Evolutionary conservation across 371 early-diverging fungal genomes (phyloP).

Genomic region (Phascolomyces articulosus): DNA sequence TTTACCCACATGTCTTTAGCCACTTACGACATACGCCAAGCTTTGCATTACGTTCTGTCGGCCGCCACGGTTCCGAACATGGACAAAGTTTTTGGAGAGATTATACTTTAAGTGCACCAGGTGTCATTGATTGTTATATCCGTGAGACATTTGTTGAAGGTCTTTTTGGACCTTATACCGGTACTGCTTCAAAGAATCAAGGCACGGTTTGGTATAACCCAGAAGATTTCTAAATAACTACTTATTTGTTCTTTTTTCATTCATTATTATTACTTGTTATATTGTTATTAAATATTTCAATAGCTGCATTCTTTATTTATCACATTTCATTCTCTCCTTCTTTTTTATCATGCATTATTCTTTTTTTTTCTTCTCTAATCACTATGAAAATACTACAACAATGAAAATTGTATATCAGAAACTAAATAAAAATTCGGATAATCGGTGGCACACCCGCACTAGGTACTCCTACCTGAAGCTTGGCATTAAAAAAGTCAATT

Average conservation of each 20-base stretch:
- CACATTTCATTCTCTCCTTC: no score
- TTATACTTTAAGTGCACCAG: slow-evolving; percentile 38
- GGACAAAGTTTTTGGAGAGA: slow-evolving; percentile 54
- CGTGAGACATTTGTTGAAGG: slow-evolving; percentile 47
- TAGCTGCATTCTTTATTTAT: no score
- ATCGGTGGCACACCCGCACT: no score
- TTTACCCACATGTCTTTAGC: no score
- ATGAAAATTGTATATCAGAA: no score
- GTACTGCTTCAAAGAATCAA: slow-evolving; percentile 1
- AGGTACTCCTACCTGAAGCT: no score
- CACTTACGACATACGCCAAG: slow-evolving; percentile 40
- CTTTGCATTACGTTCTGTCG: slow-evolving; percentile 42
- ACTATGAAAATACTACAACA: no score
- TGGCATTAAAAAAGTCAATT: no score
- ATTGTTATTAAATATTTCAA: no score
- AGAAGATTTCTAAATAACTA: not conserved
- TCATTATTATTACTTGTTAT: not conserved
- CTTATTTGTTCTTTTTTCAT: not conserved
- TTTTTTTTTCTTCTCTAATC: no score
- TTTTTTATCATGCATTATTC: no score
- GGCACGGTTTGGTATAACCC: slow-evolving; percentile 14
- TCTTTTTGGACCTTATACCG: slow-evolving; percentile 31
- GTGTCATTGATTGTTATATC: slow-evolving; percentile 42
- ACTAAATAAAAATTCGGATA: no score
- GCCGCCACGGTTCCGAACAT: slow-evolving; percentile 39